Percentiles rank a stretch among this genome's conserved stretches.
phyloP scores from a whole-genome alignment of 164 flowering plant genomes.

The Annona squamosa region DNA sequence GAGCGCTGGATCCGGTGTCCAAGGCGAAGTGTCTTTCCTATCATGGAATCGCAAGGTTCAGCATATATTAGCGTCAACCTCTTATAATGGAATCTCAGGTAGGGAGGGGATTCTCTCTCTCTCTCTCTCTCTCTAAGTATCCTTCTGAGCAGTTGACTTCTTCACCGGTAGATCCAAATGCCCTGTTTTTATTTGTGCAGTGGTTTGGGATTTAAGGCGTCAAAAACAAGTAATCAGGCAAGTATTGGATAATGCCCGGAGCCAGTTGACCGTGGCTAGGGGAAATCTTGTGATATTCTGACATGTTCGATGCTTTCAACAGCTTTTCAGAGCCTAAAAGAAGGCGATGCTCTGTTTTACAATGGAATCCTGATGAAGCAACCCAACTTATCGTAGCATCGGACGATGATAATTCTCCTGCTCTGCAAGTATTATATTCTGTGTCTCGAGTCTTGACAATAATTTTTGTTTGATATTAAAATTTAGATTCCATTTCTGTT shows the following conservation, averaged over 20 bases:
- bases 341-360: slow-evolving; percentile 93
- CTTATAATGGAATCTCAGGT: slow-evolving; percentile 89
- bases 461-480: neutral
- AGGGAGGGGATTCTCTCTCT: slow-evolving; percentile 18
- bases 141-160: neutral
- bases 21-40: slow-evolving; percentile 85
- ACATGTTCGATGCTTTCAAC: slow-evolving; percentile 11
- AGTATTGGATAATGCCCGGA: slow-evolving; percentile 2
- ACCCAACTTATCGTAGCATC: slow-evolving; percentile 96
- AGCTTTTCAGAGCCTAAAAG: slow-evolving; percentile 81
- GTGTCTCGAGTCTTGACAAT: neutral
- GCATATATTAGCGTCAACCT: slow-evolving; percentile 85
- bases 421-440: slow-evolving; percentile 48
- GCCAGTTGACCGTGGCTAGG: neutral
- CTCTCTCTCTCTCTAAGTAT: neutral
- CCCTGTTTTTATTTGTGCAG: slow-evolving; percentile 32
- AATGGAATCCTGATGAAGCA: slow-evolving; percentile 94
- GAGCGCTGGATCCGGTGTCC: slow-evolving; percentile 85
- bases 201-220: slow-evolving; percentile 92
- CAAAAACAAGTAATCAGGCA: slow-evolving; percentile 94
- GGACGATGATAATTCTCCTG: slow-evolving; percentile 88
- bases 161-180: neutral
- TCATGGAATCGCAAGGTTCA: slow-evolving; percentile 95
- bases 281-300: neutral
- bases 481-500: neutral